phyloP scores from a whole-genome alignment of 768 basidiomycete genomes.

The Lentinula guzmanii region DNA sequence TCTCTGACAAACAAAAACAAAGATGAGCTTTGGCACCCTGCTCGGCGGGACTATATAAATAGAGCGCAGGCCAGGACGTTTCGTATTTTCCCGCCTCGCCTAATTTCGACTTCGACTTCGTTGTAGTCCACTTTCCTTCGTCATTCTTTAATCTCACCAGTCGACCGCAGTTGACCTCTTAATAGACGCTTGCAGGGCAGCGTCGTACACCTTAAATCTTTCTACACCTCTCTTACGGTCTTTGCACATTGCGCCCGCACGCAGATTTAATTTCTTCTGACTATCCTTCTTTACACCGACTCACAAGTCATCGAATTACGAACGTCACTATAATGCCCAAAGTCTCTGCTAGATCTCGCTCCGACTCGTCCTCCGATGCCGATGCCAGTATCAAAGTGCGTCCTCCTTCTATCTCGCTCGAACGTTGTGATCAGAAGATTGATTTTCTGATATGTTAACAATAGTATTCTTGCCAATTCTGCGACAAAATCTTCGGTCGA shows the following conservation, averaged over 20 bases:
- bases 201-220: slow-evolving; percentile 7
- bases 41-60: not conserved
- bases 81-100: not conserved
- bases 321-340: not conserved
- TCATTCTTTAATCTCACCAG: not conserved
- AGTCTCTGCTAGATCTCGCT: not conserved
- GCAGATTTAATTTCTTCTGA: not conserved
- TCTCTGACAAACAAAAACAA: not conserved
- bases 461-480: slow-evolving; percentile 36
- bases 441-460: not conserved
- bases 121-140: slow-evolving; percentile 1
- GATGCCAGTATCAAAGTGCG: not conserved
- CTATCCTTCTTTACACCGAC: not conserved
- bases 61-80: not conserved
- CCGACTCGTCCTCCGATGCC: not conserved
- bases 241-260: slow-evolving; percentile 1
- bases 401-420: not conserved
- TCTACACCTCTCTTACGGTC: not conserved
- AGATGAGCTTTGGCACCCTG: not conserved
- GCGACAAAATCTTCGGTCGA: slow-evolving; percentile 45
- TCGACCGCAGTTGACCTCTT: not conserved
- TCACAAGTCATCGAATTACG: not conserved
- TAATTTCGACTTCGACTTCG: not conserved
- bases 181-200: slow-evolving; percentile 22
- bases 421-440: not conserved